These are phyloP conservation scores for Mycena vitilis DNA, from an alignment of 768 basidiomycete species.

Conservation along the genomic window DNA sequence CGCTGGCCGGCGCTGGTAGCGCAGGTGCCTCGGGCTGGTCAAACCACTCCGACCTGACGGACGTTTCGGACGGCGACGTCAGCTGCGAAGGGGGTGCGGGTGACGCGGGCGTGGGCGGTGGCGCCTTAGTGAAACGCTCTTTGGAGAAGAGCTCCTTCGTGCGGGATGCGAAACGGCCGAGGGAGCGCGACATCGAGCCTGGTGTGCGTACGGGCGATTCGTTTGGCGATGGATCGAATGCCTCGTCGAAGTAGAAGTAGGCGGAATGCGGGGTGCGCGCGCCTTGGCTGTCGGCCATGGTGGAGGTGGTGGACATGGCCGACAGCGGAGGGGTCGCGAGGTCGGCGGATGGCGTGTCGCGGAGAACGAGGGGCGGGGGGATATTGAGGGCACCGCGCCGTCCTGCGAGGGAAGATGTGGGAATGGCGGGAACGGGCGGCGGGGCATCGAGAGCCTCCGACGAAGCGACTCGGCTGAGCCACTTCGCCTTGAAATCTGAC, in stretches of 20 bases:
- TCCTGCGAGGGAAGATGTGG: constrained; percentile 1
- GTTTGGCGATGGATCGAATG: constrained; percentile 3
- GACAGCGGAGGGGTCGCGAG: constrained; percentile 21
- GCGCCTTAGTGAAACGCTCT: constrained; percentile 7
- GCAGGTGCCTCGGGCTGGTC: constrained; percentile 16
- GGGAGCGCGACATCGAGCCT: constrained; percentile 14
- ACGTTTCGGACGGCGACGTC: constrained; percentile 11
- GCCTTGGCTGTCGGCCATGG: constrained; percentile 6
- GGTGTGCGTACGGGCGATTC: background rate
- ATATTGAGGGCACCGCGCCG: constrained; percentile 16
- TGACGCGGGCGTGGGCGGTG: constrained; percentile 7
- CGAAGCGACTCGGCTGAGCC: constrained; percentile 1
- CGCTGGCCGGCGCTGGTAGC: no score
- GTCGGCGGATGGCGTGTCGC: background rate
- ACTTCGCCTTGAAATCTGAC: constrained; percentile 8
- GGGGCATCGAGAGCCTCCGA: background rate
- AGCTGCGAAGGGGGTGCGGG: background rate
- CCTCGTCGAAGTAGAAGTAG: constrained; percentile 35
- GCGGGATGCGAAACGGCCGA: constrained; percentile 29
- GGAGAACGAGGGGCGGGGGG: constrained; percentile 10
- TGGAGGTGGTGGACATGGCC: constrained; percentile 10
- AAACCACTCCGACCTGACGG: constrained; percentile 28
- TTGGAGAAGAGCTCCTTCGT: constrained; percentile 22
- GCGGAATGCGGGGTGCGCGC: constrained; percentile 23
- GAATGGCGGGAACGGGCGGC: background rate